Conservation (phyloP, 306 rosid species). For the Cicer pinnatifidum region DNA sequence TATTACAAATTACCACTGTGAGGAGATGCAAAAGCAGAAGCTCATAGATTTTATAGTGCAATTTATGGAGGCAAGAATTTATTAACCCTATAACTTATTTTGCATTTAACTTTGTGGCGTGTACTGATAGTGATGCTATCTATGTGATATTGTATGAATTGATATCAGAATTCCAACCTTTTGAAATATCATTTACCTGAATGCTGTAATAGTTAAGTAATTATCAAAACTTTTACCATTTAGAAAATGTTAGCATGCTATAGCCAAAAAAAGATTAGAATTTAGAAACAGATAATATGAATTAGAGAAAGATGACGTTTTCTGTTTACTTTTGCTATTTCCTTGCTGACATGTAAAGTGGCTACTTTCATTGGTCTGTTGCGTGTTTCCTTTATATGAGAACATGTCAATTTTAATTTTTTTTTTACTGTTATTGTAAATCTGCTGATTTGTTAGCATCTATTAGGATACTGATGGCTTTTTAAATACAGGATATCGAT, state of each 20-base stretch:
- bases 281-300: neutral
- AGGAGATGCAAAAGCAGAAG: slow-evolving; percentile 94
- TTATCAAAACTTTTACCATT: slow-evolving; percentile 17
- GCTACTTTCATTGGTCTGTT: slow-evolving; percentile 13
- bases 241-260: slow-evolving; percentile 9
- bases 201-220: slow-evolving; percentile 5
- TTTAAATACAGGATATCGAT: slow-evolving; percentile 79
- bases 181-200: slow-evolving; percentile 29
- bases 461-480: slow-evolving; percentile 8
- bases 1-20: slow-evolving; percentile 90
- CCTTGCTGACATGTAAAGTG: neutral
- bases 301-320: slow-evolving; percentile 12
- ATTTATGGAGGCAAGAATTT: slow-evolving; percentile 91
- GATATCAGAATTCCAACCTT: neutral
- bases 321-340: slow-evolving; percentile 14
- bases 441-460: slow-evolving; percentile 6
- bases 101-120: slow-evolving; percentile 21
- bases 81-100: slow-evolving; percentile 38
- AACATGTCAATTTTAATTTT: neutral
- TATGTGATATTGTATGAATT: slow-evolving; percentile 8
- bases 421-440: neutral
- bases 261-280: neutral
- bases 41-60: slow-evolving; percentile 97
- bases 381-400: neutral
- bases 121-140: neutral